phyloP scores from a whole-genome alignment of 176 grass and related monocot genomes.

The Echinochloa phyllopogon region DNA sequence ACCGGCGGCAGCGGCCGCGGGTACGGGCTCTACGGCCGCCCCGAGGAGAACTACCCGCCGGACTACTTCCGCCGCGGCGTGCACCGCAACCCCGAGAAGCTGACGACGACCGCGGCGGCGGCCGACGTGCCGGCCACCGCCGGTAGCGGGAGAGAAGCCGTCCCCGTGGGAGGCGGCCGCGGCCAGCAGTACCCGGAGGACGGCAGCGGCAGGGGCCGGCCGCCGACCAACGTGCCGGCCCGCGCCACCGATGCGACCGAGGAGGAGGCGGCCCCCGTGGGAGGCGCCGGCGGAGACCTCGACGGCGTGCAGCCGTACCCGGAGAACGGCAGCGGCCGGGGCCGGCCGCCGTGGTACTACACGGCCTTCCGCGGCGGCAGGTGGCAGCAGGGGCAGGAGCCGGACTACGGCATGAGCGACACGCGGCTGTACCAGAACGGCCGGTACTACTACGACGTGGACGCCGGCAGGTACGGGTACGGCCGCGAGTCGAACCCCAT shows the following conservation, averaged over 20 bases:
- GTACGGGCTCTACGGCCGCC: conserved; percentile 61
- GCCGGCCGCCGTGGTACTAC: conserved; percentile 40
- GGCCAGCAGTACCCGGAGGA: conserved; percentile 7
- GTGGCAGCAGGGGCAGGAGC: background rate
- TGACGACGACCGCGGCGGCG: conserved; percentile 39
- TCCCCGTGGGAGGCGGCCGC: background rate
- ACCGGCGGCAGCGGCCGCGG: conserved; percentile 35
- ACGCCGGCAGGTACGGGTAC: conserved; percentile 55
- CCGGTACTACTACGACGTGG: conserved; percentile 60
- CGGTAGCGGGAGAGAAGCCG: background rate
- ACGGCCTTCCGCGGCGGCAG: conserved; percentile 20
- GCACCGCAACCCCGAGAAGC: conserved; percentile 57
- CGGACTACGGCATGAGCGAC: conserved; percentile 63
- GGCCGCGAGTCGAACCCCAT: conserved; percentile 54
- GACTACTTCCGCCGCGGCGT: conserved; percentile 63
- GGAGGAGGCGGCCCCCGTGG: background rate
- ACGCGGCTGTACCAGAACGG: conserved; percentile 63
- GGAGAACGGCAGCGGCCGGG: conserved; percentile 51
- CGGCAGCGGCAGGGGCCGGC: conserved; percentile 50
- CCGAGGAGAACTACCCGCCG: conserved; percentile 51
- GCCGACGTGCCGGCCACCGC: conserved; percentile 6
- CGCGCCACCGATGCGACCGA: background rate
- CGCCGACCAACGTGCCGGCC: conserved; percentile 18
- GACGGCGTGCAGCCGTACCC: conserved; percentile 1
- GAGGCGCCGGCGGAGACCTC: background rate